Evolutionary conservation across 176 grass and related monocot species (phyloP).

Genomic region (Rhynchospora breviuscula): DNA sequence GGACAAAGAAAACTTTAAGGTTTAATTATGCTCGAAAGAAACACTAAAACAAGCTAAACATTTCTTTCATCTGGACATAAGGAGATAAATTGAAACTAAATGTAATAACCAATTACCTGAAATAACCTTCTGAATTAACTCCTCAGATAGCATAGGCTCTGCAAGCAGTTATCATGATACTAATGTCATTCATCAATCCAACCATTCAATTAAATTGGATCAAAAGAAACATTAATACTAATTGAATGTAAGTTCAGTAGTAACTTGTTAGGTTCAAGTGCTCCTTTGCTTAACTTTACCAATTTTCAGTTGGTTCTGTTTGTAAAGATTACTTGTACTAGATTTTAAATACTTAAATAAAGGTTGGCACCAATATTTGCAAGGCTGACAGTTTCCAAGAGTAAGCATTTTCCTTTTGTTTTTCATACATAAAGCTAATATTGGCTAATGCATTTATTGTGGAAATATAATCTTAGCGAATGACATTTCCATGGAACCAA

Average conservation of each 20-base stretch:
- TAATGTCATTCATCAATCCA: background rate
- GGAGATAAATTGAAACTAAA: background rate
- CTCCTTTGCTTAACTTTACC: background rate
- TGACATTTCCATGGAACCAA: background rate
- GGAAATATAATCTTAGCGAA: background rate
- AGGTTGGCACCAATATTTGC: background rate
- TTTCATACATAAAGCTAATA: background rate
- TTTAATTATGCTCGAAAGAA: background rate
- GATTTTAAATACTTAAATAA: background rate
- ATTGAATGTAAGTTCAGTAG: background rate
- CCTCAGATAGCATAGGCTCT: constrained; percentile 57
- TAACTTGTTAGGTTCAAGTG: background rate
- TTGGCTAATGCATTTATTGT: background rate
- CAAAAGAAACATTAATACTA: background rate
- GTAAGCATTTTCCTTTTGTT: background rate
- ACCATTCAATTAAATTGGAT: background rate
- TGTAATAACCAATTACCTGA: constrained; percentile 44
- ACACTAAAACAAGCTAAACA: background rate
- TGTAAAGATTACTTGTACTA: background rate
- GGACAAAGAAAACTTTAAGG: background rate
- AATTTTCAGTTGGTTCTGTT: background rate
- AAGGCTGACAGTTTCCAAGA: background rate
- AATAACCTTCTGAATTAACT: constrained; percentile 71
- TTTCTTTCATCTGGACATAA: background rate
- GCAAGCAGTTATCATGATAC: constrained; percentile 17